These are phyloP conservation scores for Phytophthora europaea DNA, from an alignment of 352 stramenopile species.

Conservation along the genomic window DNA sequence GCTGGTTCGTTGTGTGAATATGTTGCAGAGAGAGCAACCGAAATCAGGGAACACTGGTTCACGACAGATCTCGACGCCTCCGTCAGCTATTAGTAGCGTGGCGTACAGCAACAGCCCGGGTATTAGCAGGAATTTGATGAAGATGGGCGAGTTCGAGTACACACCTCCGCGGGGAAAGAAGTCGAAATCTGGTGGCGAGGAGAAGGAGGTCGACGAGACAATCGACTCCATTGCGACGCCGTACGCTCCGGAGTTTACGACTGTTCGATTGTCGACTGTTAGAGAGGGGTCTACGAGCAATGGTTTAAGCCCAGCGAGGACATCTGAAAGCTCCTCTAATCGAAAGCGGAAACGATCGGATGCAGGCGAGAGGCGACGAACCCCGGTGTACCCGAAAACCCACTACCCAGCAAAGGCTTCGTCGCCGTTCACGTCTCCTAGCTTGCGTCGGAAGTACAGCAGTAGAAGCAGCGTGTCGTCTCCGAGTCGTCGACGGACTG, in stretches of 20 bases:
- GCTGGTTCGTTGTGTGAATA: constrained; percentile 1
- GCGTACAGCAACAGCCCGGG: constrained; percentile 63
- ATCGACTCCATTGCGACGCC: constrained; percentile 52
- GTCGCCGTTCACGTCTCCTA: constrained; percentile 50
- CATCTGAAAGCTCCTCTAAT: constrained; percentile 34
- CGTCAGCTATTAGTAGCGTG: constrained; percentile 83
- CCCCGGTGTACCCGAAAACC: constrained; percentile 61
- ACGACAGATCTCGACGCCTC: constrained; percentile 55
- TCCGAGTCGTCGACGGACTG: constrained; percentile 33
- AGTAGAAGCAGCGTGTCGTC: constrained; percentile 61
- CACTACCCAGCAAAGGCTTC: constrained; percentile 44
- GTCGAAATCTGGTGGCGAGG: constrained; percentile 16
- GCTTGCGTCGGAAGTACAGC: constrained; percentile 79
- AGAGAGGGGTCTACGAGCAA: constrained; percentile 10
- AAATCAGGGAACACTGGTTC: constrained; percentile 25
- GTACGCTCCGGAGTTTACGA: constrained; percentile 70
- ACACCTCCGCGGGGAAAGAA: constrained; percentile 60
- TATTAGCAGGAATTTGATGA: constrained; percentile 86
- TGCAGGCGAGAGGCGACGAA: constrained; percentile 25
- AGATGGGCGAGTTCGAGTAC: constrained; percentile 83
- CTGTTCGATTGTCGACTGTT: constrained; percentile 44
- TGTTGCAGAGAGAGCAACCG: constrained; percentile 19
- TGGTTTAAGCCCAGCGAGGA: constrained; percentile 12
- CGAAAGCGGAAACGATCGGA: constrained; percentile 64
- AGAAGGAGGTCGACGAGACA: constrained; percentile 35